phyloP scores from a whole-genome alignment of 176 grass and related monocot genomes.

The Themeda triandra region DNA sequence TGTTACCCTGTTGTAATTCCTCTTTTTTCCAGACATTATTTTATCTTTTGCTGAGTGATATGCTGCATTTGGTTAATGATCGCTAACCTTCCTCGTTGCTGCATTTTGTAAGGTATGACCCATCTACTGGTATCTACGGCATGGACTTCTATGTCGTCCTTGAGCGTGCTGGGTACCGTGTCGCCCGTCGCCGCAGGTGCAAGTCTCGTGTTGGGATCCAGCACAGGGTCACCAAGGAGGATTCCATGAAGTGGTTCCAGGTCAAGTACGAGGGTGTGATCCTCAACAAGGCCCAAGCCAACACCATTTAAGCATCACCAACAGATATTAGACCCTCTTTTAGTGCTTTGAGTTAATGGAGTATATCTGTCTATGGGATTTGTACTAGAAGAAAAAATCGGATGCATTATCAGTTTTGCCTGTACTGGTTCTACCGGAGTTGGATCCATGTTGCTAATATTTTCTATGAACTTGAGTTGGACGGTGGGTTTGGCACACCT shows the following conservation, averaged over 20 bases:
- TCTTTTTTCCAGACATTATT: not conserved
- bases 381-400: conserved; percentile 37
- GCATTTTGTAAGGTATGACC: conserved; percentile 42
- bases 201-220: conserved; percentile 59
- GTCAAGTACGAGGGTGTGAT: conserved; percentile 75
- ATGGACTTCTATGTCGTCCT: conserved; percentile 66
- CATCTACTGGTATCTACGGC: conserved; percentile 63
- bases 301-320: conserved; percentile 18
- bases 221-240: conserved; percentile 65
- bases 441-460: not conserved
- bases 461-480: too few relatives aligned
- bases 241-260: conserved; percentile 79
- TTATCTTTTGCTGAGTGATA: not conserved
- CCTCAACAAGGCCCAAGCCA: conserved; percentile 58
- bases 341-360: conserved; percentile 16
- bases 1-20: not conserved
- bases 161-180: conserved; percentile 55
- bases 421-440: conserved; percentile 20
- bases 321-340: not conserved
- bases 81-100: not conserved
- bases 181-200: conserved; percentile 54
- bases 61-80: not conserved
- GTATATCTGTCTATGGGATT: conserved; percentile 18
- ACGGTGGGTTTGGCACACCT: too few relatives aligned
- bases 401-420: conserved; percentile 33